These are phyloP conservation scores for Rhodotorula sp. DNA, from an alignment of 1,284 basidiomycete genomes.

Conservation along the genomic window DNA sequence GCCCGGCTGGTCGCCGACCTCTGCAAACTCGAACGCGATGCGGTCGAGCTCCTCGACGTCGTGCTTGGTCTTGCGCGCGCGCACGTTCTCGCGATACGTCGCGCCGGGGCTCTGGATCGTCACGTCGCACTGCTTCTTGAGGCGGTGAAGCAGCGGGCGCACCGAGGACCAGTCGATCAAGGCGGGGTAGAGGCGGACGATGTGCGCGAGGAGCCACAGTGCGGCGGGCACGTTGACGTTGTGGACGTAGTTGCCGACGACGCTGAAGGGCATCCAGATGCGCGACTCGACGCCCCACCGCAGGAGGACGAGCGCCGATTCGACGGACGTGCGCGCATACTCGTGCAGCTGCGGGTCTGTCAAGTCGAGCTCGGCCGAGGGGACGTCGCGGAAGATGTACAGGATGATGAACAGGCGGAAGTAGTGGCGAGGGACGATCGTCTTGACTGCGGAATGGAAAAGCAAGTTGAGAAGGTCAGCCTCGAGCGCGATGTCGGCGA, in stretches of 20 bases:
- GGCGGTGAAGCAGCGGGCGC: constrained; percentile 38
- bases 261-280: constrained; percentile 38
- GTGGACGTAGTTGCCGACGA: constrained; percentile 22
- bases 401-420: constrained; percentile 23
- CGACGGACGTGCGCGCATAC: constrained; percentile 24
- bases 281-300: constrained; percentile 37
- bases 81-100: constrained; percentile 27
- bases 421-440: constrained; percentile 26
- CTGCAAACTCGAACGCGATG: constrained; percentile 31
- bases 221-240: constrained; percentile 33
- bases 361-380: constrained; percentile 12
- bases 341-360: constrained; percentile 19
- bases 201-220: constrained; percentile 13
- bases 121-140: constrained; percentile 34
- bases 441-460: constrained; percentile 11
- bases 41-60: constrained; percentile 38
- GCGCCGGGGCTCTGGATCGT: constrained; percentile 20
- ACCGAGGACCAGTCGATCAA: constrained; percentile 21
- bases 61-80: constrained; percentile 30
- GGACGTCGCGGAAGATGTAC: constrained; percentile 36
- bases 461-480: neutral
- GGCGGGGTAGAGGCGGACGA: constrained; percentile 29
- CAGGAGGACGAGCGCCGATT: constrained; percentile 31
- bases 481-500: neutral
- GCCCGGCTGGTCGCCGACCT: neutral